Base-by-base conservation (phyloP, 495 filamentous ascomycete genomes). In the Penicillium antarcticum region DNA sequence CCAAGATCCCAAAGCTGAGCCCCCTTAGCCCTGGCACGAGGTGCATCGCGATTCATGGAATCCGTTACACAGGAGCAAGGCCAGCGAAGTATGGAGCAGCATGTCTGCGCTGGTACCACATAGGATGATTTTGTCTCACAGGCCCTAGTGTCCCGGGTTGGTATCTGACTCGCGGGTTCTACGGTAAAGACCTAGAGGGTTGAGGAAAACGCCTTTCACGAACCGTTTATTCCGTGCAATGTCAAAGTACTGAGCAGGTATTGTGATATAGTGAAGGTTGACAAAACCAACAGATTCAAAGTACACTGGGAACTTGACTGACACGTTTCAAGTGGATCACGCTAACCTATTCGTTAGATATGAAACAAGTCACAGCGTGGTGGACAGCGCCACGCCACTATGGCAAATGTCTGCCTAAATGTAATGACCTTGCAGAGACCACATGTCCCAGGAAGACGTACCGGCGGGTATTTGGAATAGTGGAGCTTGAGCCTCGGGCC, bases 11-110 rank as follows among this genome's bases (percentile, higher is more conserved):
- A 49, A 42, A 19, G 24, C 26, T 41, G 36, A 41, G 13, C 37
- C 29, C 26, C 47, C 47, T 34, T 14, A 42, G 47, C 29, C 47
- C 47, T 35, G 31, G 37, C 21, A 42, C 37, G n/a, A 33, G 29
- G 47, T 42, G 47, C 47, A 24, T 40, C 29, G 34, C 9, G 13
- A 21, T 21, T 42, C 18, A 34, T 40, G 47, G 37, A 34, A 34
- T 13, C 31, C 14, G 47, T 49, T 41, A 34, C 47, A 49, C 47
- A 41, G n/a, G 17, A 11, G 5, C 26, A 42, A 40, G 24, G 7
- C 3, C 4, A 23, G 10, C 8, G 18, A 24, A 14, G 18, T 32
- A 49, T 24, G 24, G 12, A n/a, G 8, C 16, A 13, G 29, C 26
- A 35, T 33, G 19, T 42, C 37, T 34, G 37, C 5, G 16, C 37